phyloP scores from a whole-genome alignment of 441 rosid species.

The Bocquillonia castaneifolia region DNA sequence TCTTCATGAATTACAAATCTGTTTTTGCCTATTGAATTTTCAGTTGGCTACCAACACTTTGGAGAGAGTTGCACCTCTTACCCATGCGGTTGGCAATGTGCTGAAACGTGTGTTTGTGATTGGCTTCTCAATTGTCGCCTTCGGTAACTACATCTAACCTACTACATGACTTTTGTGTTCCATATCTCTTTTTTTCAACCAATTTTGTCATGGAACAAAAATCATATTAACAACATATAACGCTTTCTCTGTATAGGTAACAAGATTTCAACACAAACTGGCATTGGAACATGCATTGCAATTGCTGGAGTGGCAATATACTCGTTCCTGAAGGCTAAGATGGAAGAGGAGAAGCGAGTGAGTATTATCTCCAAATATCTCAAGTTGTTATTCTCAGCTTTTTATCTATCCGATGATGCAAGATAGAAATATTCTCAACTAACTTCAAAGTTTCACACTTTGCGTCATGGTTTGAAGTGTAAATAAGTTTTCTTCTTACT shows the following conservation, averaged over 20 bases:
- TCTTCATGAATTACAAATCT: constrained; percentile 3
- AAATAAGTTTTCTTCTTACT: too few relatives aligned
- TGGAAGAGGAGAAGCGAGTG: constrained; percentile 86
- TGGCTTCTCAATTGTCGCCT: constrained; percentile 73
- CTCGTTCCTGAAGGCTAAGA: constrained; percentile 78
- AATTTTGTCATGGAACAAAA: background rate
- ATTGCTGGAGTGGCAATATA: constrained; percentile 86
- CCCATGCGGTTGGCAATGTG: constrained; percentile 95
- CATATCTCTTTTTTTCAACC: background rate
- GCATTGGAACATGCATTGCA: constrained; percentile 74
- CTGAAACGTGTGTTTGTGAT: constrained; percentile 94
- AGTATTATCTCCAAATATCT: constrained; percentile 22
- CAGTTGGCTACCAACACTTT: constrained; percentile 92
- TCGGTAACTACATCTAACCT: constrained; percentile 42
- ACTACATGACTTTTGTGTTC: background rate
- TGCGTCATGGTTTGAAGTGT: too few relatives aligned
- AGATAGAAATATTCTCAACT: background rate
- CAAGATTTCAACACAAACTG: constrained; percentile 83
- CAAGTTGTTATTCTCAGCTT: background rate
- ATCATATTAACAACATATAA: constrained; percentile 4
- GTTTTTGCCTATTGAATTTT: constrained; percentile 8
- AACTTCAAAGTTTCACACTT: background rate
- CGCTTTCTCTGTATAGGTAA: constrained; percentile 46
- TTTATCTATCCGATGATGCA: background rate
- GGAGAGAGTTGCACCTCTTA: constrained; percentile 95